phyloP scores from a whole-genome alignment of 257 asterid genomes.

The Solanum bulbocastanum region DNA sequence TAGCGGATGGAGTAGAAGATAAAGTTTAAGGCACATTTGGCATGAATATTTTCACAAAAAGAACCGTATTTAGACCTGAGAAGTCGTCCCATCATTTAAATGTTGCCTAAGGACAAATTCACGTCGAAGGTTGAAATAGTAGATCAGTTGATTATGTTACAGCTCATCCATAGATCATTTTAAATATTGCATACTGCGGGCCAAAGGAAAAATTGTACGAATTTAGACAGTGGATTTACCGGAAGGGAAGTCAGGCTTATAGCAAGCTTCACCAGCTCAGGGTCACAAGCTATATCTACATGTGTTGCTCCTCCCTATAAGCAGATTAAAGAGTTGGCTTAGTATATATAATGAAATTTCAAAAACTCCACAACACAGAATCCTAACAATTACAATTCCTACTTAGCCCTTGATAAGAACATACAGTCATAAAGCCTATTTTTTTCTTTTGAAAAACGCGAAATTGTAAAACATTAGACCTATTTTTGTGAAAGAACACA shows the following conservation, averaged over 20 bases:
- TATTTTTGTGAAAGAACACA: background rate
- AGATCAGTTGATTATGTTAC: background rate
- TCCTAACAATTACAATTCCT: background rate
- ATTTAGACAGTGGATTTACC: slow-evolving; percentile 18
- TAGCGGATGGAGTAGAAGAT: background rate
- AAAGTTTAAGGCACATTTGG: background rate
- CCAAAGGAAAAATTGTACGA: background rate
- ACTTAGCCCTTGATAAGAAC: background rate
- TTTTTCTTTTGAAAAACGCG: background rate
- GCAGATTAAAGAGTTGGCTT: background rate
- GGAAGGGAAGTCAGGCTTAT: slow-evolving; percentile 67
- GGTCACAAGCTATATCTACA: slow-evolving; percentile 86
- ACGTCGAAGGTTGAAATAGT: background rate
- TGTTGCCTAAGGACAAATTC: background rate
- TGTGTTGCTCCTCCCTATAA: slow-evolving; percentile 92
- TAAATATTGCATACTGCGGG: background rate
- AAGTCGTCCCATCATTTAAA: background rate
- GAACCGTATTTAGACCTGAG: background rate
- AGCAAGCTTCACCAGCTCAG: slow-evolving; percentile 77
- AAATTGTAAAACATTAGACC: background rate
- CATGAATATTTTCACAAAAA: background rate
- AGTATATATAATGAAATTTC: background rate
- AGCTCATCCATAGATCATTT: background rate
- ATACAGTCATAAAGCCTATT: background rate
- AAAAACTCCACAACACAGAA: background rate